Evolutionary conservation across 2,329 filamentous ascomycete species (phyloP).

Genomic region (Colletotrichum tropicale): DNA sequence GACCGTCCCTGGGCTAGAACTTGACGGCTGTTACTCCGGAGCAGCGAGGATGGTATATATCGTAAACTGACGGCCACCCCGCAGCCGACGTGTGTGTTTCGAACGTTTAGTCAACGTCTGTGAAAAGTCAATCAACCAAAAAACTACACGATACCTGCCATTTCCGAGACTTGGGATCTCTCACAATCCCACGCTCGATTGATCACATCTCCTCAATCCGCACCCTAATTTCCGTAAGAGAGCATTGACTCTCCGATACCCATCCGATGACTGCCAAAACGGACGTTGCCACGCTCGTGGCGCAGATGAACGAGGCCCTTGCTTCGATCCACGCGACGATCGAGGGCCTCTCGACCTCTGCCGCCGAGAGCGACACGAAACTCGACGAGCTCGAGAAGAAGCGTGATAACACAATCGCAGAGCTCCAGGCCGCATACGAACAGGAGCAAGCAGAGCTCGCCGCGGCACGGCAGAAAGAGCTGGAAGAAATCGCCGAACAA

Average conservation of each 20-base stretch:
- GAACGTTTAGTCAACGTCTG: neutral
- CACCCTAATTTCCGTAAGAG: neutral
- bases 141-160: neutral
- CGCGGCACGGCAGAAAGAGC: slow-evolving; percentile 31
- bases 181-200: neutral
- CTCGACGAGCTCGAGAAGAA: slow-evolving; percentile 44
- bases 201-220: neutral
- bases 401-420: slow-evolving; percentile 36
- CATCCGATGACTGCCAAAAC: slow-evolving; percentile 23
- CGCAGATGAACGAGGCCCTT: slow-evolving; percentile 47
- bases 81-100: neutral
- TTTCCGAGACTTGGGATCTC: neutral
- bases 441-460: slow-evolving; percentile 32
- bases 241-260: neutral
- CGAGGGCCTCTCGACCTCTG: slow-evolving; percentile 31
- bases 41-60: slow-evolving; percentile 16
- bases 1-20: neutral
- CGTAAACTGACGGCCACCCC: slow-evolving; percentile 6
- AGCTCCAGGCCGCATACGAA: slow-evolving; percentile 33
- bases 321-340: slow-evolving; percentile 42
- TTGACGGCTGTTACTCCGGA: neutral
- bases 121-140: neutral
- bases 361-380: slow-evolving; percentile 34
- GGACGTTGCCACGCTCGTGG: slow-evolving; percentile 42
- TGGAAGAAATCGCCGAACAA: slow-evolving; percentile 36